Evolutionary conservation across 345 rosid species (phyloP).

Genomic region (Corchorus capsularis): DNA sequence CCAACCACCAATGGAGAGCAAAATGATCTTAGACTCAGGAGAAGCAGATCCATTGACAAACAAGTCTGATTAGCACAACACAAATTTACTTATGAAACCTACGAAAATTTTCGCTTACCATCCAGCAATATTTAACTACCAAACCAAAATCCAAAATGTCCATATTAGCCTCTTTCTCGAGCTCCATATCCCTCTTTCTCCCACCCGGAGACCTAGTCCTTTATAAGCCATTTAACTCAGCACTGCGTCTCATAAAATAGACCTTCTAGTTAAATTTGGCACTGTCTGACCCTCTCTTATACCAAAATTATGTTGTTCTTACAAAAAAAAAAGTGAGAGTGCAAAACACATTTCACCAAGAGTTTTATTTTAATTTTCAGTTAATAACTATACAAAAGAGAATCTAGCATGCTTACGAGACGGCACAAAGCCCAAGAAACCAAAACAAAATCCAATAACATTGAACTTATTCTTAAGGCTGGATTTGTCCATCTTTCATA

Average conservation of each 20-base stretch:
- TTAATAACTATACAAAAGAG: neutral
- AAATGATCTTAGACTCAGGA: too few species aligned
- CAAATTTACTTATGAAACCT: too few species aligned
- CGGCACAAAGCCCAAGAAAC: neutral
- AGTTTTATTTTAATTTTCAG: neutral
- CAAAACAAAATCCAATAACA: neutral
- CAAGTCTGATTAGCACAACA: too few species aligned
- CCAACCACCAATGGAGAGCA: too few species aligned
- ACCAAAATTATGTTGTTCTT: neutral
- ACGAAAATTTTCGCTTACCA: too few species aligned
- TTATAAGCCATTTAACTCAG: constrained; percentile 4
- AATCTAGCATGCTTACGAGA: neutral
- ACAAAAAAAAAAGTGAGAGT: neutral
- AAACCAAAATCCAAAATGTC: too few species aligned
- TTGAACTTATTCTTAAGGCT: neutral
- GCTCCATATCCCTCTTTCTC: too few species aligned
- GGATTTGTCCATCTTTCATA: neutral
- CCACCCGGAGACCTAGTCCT: neutral
- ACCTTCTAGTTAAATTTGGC: neutral
- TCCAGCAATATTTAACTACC: too few species aligned
- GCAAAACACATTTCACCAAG: neutral
- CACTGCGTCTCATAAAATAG: neutral
- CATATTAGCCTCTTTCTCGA: too few species aligned
- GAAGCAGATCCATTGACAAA: too few species aligned
- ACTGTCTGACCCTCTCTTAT: neutral